Conservation (phyloP, 2,329 filamentous ascomycete genomes). For the Diaporthe vexans region DNA sequence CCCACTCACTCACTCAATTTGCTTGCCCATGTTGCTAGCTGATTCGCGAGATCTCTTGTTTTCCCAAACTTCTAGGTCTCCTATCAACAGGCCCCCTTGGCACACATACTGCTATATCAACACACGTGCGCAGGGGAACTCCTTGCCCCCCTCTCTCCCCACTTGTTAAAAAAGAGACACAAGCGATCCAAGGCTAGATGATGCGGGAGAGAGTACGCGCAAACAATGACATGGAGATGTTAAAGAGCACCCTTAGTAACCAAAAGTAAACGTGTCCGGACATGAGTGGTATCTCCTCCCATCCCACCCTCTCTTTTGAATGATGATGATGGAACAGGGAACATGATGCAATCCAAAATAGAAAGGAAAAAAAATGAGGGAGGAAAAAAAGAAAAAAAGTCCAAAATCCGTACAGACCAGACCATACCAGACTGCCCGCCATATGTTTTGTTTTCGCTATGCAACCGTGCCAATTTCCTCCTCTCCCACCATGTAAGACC, state of each 20-base stretch:
- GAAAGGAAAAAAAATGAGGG: not conserved
- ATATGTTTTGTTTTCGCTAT: conserved; percentile 39
- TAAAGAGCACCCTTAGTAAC: not conserved
- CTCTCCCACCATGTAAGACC: conserved; percentile 30
- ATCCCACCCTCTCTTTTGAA: conserved; percentile 37
- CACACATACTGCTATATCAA: conserved; percentile 18
- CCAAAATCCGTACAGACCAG: conserved; percentile 20
- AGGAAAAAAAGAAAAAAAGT: not conserved
- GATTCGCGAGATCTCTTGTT: conserved; percentile 13
- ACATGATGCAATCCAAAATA: conserved; percentile 22
- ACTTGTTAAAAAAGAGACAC: conserved; percentile 3
- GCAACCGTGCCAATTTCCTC: conserved; percentile 34
- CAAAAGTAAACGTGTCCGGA: conserved; percentile 21
- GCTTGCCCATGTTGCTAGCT: not conserved
- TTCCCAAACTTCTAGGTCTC: conserved; percentile 18
- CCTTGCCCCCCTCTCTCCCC: not conserved
- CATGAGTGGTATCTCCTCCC: conserved; percentile 42
- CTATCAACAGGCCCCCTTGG: not conserved
- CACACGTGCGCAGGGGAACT: conserved; percentile 1
- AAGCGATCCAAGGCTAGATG: conserved; percentile 12
- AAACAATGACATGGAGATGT: conserved; percentile 18
- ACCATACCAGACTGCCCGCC: conserved; percentile 31
- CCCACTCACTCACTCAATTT: not conserved
- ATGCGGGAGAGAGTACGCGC: not conserved
- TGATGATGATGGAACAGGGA: conserved; percentile 23